Evolutionary conservation across 768 basidiomycete species (phyloP), one percentile per base, ranked within the genome.

Genomic region (Rhodosporidiobolus sp.): DNA sequence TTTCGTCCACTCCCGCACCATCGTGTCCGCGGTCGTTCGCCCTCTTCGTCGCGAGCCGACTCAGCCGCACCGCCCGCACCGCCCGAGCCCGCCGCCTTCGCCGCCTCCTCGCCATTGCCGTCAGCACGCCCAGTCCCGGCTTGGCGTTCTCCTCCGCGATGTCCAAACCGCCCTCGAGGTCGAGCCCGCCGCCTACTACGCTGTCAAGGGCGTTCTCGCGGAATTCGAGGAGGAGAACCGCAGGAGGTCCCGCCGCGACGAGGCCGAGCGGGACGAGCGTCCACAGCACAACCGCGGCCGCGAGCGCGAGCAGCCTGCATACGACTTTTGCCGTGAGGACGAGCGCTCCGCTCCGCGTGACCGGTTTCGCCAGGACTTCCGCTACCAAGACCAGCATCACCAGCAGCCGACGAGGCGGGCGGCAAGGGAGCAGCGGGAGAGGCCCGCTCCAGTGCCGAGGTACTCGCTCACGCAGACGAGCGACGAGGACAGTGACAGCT

Each of bases 121-220:
- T n/a, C n/a, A n/a, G n/a, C n/a, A n/a, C n/a, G n/a, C n/a, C n/a
- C n/a, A 59, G 35, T 5, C 26, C 28, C 48, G 61, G 14, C 54
- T 67, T 16, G 8, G 3, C 0, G 5, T 4, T 0, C 24, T 72
- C 28, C 30, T 72, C 26, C 24, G 26, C 38, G 61, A 59, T 24
- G 4, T 72, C 62, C 54, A 68, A 45, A 3, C 4, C 1, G 56
- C 62, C 17, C 65, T 72, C n/a, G 26, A 34, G 26, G 3, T 12
- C 12, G 66, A 72, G 11, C 52, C 66, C 20, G 43, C 56, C 0
- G 57, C 62, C 4, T 72, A 64, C 65, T 72, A 72, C 57, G 63
- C 57, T 7, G 11, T 72, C 10, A 67, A 63, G 46, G 71, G 71
- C 28, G 43, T 72, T 1, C 52, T 72, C 30, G 50, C 46, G 5